phyloP scores from a whole-genome alignment of 2,329 filamentous ascomycete genomes.

The Phaeoacremonium minimum region DNA sequence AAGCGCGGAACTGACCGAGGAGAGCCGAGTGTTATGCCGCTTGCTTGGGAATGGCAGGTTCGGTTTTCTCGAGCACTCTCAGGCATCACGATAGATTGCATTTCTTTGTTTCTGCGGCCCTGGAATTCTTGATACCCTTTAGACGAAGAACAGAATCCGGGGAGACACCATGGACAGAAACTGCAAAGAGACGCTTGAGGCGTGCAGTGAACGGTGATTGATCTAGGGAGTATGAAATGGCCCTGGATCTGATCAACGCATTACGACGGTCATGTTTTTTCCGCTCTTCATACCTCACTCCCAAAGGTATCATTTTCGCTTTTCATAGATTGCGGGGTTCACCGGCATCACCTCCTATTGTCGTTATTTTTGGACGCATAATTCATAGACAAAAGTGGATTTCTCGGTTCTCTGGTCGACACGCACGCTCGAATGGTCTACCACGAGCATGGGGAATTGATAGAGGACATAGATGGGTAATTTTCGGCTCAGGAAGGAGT shows the following conservation, averaged over 20 bases:
- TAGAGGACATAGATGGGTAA: conserved; percentile 14
- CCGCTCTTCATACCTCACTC: conserved; percentile 28
- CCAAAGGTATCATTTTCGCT: conserved; percentile 29
- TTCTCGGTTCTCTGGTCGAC: conserved; percentile 54
- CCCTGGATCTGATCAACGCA: conserved; percentile 25
- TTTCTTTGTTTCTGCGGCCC: conserved; percentile 26
- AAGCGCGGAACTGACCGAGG: conserved; percentile 31
- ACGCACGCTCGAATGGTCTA: conserved; percentile 11
- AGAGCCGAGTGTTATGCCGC: conserved; percentile 15
- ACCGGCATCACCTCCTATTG: conserved; percentile 12
- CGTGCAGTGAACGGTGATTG: conserved; percentile 23
- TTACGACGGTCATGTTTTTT: conserved; percentile 35
- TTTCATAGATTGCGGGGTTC: conserved; percentile 7
- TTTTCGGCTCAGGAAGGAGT: conserved; percentile 8
- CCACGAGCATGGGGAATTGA: conserved; percentile 11
- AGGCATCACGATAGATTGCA: conserved; percentile 29
- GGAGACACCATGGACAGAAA: conserved; percentile 18
- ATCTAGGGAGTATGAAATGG: conserved; percentile 17
- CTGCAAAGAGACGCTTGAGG: conserved; percentile 20
- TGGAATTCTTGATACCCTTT: conserved; percentile 33
- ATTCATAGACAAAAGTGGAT: conserved; percentile 63
- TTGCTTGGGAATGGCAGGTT: conserved; percentile 25
- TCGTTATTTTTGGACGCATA: conserved; percentile 17
- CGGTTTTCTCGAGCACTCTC: conserved; percentile 26
- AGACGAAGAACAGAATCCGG: conserved; percentile 23